Conservation (phyloP, 2,329 filamentous ascomycete species). For the Penicillium sp. region DNA sequence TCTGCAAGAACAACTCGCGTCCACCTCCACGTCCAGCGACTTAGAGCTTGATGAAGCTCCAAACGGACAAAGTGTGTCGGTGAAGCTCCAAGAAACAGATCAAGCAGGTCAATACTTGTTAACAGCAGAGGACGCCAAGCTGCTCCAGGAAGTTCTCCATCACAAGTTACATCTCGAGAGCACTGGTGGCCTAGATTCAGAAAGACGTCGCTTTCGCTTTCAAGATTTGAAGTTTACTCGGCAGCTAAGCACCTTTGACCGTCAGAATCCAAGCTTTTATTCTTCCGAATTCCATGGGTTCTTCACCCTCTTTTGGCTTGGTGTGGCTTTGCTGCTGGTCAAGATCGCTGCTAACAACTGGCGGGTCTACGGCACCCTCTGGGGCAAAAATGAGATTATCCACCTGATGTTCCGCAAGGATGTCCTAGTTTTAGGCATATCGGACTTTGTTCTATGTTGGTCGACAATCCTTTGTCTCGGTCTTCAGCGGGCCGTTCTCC, state of each 20-base stretch:
- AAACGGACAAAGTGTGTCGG: constrained; percentile 36
- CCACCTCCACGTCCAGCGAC: background rate
- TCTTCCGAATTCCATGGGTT: constrained; percentile 76
- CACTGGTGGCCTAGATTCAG: constrained; percentile 25
- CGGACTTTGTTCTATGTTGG: constrained; percentile 69
- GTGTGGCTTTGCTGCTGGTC: constrained; percentile 64
- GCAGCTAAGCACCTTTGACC: constrained; percentile 73
- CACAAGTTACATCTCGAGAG: constrained; percentile 44
- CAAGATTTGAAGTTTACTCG: constrained; percentile 68
- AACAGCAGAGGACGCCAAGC: constrained; percentile 50
- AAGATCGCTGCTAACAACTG: constrained; percentile 70
- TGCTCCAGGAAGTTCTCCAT: constrained; percentile 47
- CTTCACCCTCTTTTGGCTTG: constrained; percentile 71
- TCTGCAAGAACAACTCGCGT: background rate
- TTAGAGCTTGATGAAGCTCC: background rate
- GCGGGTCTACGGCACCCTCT: constrained; percentile 64
- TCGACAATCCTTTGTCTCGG: constrained; percentile 65
- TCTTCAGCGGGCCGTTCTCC: constrained; percentile 62
- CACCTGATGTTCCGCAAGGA: constrained; percentile 64
- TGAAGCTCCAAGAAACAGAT: constrained; percentile 48
- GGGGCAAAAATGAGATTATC: constrained; percentile 72
- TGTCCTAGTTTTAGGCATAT: constrained; percentile 53
- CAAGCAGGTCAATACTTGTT: constrained; percentile 50
- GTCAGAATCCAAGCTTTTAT: constrained; percentile 64
- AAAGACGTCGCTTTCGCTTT: constrained; percentile 41